Evolutionary conservation across 371 early-diverging fungal species (phyloP).

Genomic region (Apophysomyces ossiformis): DNA sequence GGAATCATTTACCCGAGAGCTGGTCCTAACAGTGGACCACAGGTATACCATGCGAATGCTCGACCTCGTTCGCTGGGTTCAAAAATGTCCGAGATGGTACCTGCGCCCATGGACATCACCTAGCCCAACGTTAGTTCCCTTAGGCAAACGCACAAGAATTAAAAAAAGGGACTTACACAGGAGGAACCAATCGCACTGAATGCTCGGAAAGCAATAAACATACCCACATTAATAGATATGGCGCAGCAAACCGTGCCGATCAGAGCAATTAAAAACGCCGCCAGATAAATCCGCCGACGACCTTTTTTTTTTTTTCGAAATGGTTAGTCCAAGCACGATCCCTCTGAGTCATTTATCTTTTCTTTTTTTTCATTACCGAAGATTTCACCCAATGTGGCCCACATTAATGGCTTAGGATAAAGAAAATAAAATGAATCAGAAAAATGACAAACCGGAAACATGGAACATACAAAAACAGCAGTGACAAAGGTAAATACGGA

Average conservation of each 20-base stretch:
- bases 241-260: constrained; percentile 28
- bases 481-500: constrained; percentile 32
- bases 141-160: not conserved
- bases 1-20: constrained; percentile 18
- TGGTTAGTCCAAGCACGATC: not conserved
- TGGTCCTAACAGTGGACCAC: constrained; percentile 43
- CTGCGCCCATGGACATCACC: constrained; percentile 53
- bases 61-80: constrained; percentile 42
- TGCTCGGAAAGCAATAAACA: constrained; percentile 36
- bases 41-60: constrained; percentile 42
- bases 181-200: constrained; percentile 33
- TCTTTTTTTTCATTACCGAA: constrained; percentile 16
- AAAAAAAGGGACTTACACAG: constrained; percentile 19
- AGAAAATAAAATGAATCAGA: not conserved
- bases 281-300: constrained; percentile 28
- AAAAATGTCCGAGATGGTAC: constrained; percentile 49
- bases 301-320: constrained; percentile 12
- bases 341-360: not conserved
- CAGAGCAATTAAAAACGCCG: constrained; percentile 30
- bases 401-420: constrained; percentile 29
- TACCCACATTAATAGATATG: constrained; percentile 29
- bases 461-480: constrained; percentile 26
- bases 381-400: constrained; percentile 32
- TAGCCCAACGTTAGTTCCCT: not conserved
- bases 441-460: not conserved